Percentiles rank a stretch among this genome's conserved stretches.
phyloP scores from a whole-genome alignment of 2,329 filamentous ascomycete genomes.

The Bretziella fagacearum region DNA sequence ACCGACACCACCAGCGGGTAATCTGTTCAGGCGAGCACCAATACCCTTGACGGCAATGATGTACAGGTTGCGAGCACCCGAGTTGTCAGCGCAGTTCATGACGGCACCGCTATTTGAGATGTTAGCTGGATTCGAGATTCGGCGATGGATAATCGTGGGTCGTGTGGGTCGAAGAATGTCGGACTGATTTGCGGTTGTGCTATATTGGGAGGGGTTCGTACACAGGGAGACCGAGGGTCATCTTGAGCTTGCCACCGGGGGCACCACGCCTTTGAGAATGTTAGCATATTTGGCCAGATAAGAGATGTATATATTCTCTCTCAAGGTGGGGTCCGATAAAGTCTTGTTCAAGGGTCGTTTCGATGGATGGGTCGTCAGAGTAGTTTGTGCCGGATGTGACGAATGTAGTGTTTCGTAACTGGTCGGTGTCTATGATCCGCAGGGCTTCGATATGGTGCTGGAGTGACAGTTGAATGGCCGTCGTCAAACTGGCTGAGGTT shows the following conservation, averaged over 20 bases:
- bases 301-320: background rate
- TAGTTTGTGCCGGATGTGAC: background rate
- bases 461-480: background rate
- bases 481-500: background rate
- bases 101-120: slow-evolving; percentile 61
- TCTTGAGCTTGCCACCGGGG: slow-evolving; percentile 99
- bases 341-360: background rate
- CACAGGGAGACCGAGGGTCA: slow-evolving; percentile 99
- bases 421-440: no score
- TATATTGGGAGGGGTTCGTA: slow-evolving; percentile 35
- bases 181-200: background rate
- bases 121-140: slow-evolving; percentile 7
- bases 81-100: slow-evolving; percentile 99
- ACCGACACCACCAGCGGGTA: slow-evolving; percentile 92
- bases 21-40: slow-evolving; percentile 90
- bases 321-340: background rate
- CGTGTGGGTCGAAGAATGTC: background rate
- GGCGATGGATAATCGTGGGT: slow-evolving; percentile 5
- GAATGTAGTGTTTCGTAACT: no score
- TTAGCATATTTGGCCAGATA: slow-evolving; percentile 20
- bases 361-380: background rate
- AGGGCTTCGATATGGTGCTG: no score
- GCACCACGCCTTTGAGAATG: slow-evolving; percentile 51
- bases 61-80: slow-evolving; percentile 95
- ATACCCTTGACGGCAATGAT: slow-evolving; percentile 99